Conservation (phyloP, 345 rosid genomes). For the Boechera retrofracta region DNA sequence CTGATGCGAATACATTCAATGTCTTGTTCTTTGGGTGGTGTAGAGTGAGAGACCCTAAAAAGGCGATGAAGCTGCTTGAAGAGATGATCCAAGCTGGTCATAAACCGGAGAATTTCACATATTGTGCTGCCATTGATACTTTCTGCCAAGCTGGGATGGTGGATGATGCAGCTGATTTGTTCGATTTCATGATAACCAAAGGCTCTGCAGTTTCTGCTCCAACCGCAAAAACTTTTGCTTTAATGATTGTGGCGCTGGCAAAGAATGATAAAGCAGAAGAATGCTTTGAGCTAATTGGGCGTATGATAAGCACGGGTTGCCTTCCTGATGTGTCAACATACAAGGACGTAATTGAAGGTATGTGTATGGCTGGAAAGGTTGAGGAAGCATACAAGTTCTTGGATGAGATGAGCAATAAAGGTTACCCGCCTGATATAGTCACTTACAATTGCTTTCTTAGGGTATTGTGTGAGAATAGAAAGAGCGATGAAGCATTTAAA, state of each 20-base stretch:
- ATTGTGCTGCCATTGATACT: slow-evolving; percentile 81
- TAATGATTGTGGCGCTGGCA: slow-evolving; percentile 72
- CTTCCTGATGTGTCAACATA: slow-evolving; percentile 93
- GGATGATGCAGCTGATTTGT: slow-evolving; percentile 72
- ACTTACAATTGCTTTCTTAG: slow-evolving; percentile 89
- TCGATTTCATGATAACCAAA: slow-evolving; percentile 82
- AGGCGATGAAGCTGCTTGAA: slow-evolving; percentile 73
- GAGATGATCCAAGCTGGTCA: slow-evolving; percentile 86
- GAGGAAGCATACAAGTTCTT: slow-evolving; percentile 82
- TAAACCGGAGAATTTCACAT: slow-evolving; percentile 79
- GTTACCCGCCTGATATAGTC: slow-evolving; percentile 88
- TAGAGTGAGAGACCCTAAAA: slow-evolving; percentile 76
- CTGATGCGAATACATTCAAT: slow-evolving; percentile 70
- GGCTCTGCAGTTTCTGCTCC: slow-evolving; percentile 88
- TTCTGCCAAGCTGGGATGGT: slow-evolving; percentile 87
- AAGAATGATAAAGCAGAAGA: slow-evolving; percentile 65
- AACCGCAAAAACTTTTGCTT: slow-evolving; percentile 79
- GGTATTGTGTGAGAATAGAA: slow-evolving; percentile 73
- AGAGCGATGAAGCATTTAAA: slow-evolving; percentile 71
- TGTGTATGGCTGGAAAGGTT: slow-evolving; percentile 72
- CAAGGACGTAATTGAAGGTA: slow-evolving; percentile 82
- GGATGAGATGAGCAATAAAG: slow-evolving; percentile 83
- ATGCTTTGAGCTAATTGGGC: slow-evolving; percentile 66
- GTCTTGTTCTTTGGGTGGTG: slow-evolving; percentile 92
- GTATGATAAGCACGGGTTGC: slow-evolving; percentile 80